Evolutionary conservation across 2,329 filamentous ascomycete genomes (phyloP), one percentile per base, ranked within the genome.

Genomic region (Fusarium avenaceum): DNA sequence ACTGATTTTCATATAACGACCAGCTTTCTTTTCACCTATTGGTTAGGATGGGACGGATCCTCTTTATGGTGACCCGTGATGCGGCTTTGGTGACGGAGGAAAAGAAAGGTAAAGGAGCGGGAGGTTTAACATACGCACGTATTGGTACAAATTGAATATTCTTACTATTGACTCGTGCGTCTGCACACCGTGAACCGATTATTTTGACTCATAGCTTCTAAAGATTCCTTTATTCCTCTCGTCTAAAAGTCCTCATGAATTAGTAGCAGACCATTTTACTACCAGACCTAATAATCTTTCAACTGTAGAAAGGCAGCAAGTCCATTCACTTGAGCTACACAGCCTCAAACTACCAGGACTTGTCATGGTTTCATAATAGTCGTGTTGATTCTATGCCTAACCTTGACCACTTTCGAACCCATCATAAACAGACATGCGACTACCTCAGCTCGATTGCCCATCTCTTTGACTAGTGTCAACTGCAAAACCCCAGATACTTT

Each of bases 331-430:
- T 33, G 6, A 33, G 30, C 14, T 6, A 33, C 14, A 10, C 7
- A 38, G 8, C 17, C 35, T n/a, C 35, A n/a, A n/a, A 14, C 5
- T 46, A 26, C 45, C 20, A 17, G 20, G 17, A 19, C 32, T 38
- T 47, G 20, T 33, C 14, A 51, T 69, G 20, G 40, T 57, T 68
- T 55, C 50, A 44, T 49, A 40, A 61, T 45, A 44, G 43, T 46
- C 45, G 30, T 63, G 45, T 59, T 56, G 33, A 30, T 61, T 67
- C 61, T 63, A 58, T 69, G 33, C 57, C 38, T 55, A 39, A 47
- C 48, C 38, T 52, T 24, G 32, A 28, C 33, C 49, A 44, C 40
- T 39, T 48, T 28, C 48, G 49, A 57, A 48, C 30, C 57, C 22
- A 43, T 45, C 22, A 47, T 47, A 53, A 55, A 51, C 38, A 57